Percentiles rank a stretch among this genome's conserved stretches.
Evolutionary conservation across 2,329 filamentous ascomycete species (phyloP).

Genomic region (Cytospora leucostoma): DNA sequence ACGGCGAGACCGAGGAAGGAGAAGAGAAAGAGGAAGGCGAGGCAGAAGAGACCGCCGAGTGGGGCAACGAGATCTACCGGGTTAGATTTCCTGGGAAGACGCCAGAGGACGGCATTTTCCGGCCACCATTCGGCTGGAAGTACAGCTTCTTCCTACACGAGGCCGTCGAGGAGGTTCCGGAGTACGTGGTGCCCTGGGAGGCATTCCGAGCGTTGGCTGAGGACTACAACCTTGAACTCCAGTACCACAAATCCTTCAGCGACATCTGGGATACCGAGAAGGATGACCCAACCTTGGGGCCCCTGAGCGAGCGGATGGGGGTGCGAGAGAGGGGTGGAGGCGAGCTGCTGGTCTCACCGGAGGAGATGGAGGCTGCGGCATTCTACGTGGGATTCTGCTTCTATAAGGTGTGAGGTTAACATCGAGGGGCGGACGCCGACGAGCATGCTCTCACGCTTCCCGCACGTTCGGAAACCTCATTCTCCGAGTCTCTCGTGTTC

Average conservation of each 20-base stretch:
- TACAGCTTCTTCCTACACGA: constrained; percentile 97
- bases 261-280: constrained; percentile 94
- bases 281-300: constrained; percentile 77
- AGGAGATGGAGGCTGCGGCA: constrained; percentile 89
- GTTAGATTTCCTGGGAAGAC: constrained; percentile 85
- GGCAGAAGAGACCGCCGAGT: constrained; percentile 68
- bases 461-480: neutral
- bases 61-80: constrained; percentile 91
- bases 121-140: constrained; percentile 95
- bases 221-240: constrained; percentile 93
- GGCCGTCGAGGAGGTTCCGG: constrained; percentile 92
- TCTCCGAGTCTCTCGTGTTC: neutral
- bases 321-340: constrained; percentile 73
- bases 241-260: constrained; percentile 87
- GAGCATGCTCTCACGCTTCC: neutral
- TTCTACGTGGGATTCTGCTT: constrained; percentile 97
- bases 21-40: constrained; percentile 60
- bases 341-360: constrained; percentile 70
- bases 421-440: neutral
- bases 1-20: constrained; percentile 49
- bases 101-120: constrained; percentile 84
- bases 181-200: constrained; percentile 98
- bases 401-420: constrained; percentile 72
- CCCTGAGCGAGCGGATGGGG: constrained; percentile 92
- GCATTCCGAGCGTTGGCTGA: constrained; percentile 93